These are phyloP conservation scores for Nitzschia sp. DNA, from an alignment of 108 stramenopile genomes.

Conservation along the genomic window DNA sequence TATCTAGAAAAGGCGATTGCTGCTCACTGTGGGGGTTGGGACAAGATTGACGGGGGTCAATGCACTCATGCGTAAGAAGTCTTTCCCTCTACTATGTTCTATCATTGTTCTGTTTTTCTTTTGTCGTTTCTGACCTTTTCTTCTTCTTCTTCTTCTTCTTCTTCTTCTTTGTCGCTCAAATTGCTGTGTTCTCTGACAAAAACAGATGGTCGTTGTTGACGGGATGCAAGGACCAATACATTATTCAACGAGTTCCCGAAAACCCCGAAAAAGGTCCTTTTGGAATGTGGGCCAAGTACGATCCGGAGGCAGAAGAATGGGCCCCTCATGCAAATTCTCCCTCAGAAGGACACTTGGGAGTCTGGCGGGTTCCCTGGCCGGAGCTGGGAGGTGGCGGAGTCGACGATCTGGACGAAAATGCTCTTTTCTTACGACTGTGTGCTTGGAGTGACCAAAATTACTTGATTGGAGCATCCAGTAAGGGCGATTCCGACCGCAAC, in stretches of 20 bases:
- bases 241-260: conserved; percentile 9
- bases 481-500: conserved; percentile 13
- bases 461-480: conserved; percentile 18
- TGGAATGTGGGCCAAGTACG: conserved; percentile 7
- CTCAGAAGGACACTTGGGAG: neutral
- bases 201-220: conserved; percentile 32
- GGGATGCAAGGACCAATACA: conserved; percentile 31
- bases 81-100: neutral
- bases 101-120: neutral
- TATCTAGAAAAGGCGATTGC: conserved; percentile 34
- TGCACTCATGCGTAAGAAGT: conserved; percentile 44
- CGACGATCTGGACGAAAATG: conserved; percentile 5
- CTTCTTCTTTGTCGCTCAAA: neutral
- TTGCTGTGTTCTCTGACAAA: neutral
- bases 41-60: conserved; percentile 24
- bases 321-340: conserved; percentile 19
- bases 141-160: neutral
- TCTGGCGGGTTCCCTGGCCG: conserved; percentile 20
- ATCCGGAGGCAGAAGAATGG: conserved; percentile 7
- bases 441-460: conserved; percentile 18
- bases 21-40: conserved; percentile 30
- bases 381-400: conserved; percentile 14
- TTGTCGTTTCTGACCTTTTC: neutral
- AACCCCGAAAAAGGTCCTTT: neutral
- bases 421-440: conserved; percentile 12